Base-by-base conservation (phyloP, 148 eudicot genomes). In the Suaeda aralocaspica region DNA sequence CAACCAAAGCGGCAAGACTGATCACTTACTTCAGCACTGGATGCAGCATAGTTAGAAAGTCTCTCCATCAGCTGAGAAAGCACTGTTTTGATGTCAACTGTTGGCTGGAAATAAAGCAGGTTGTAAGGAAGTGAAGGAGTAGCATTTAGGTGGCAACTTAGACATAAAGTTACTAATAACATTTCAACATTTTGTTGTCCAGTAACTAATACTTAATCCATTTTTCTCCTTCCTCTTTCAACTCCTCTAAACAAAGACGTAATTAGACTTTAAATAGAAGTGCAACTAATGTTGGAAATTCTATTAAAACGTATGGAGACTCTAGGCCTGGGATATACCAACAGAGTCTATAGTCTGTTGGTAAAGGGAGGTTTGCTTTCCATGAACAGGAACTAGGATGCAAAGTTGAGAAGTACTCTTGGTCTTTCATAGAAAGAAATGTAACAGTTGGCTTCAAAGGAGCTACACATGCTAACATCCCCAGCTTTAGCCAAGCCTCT, bases 1-100 rank as follows among this genome's bases (percentile, higher is more conserved):
- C 45, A 21, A 68, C 59, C 34, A 16, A 46, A 9, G 21, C 62
- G 59, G 72, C 42, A 30, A 74, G 45, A 44, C 46, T 63, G 68
- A 77, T 61, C 36, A 84, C 99, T 89, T 73, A 94, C 99, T 78
- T 94, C 99, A 53, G 85, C 79, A 84, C 85, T 91, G 63, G 96
- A 91, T 50, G 96, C 85, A 66, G 97, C 97, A 82, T 91, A 94
- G 77, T 87, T 91, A 65, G 98, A 94, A 74, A 94, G 81, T 72
- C 98, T 87, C 74, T 94, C 98, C 98, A 94, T 94, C 33, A 94
- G 82, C 74, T 81, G 91, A 65, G 96, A 94, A 72, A 94, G 79
- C 64, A 94, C 92, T 63, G 90, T 86, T 78, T 86, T 94, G 83
- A 94, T 78, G 78, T 94, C 99, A 81, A 94, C 93, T 13, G 85